These are phyloP conservation scores for Chaetomiaceae sp. DNA, from an alignment of 2,329 filamentous ascomycete genomes.

Conservation along the genomic window DNA sequence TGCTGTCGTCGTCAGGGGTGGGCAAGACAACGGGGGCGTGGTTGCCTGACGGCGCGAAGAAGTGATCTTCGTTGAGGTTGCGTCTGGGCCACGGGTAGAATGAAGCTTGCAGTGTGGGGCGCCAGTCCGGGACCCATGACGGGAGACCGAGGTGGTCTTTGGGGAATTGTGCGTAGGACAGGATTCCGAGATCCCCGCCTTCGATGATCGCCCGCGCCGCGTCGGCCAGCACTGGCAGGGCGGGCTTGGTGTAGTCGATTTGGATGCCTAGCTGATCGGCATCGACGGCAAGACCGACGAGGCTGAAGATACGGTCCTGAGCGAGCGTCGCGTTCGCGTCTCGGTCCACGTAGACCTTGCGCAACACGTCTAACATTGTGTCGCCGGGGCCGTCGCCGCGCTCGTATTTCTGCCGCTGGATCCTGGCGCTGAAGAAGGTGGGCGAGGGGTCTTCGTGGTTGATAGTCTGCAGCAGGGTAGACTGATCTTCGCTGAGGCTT, in stretches of 20 bases:
- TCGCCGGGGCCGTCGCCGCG: background rate
- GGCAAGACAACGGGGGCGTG: background rate
- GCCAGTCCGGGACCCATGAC: constrained; percentile 21
- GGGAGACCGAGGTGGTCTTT: constrained; percentile 2
- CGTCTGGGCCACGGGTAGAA: too few species aligned
- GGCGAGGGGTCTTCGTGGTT: constrained; percentile 1
- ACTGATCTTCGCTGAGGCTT: background rate
- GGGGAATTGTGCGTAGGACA: constrained; percentile 14
- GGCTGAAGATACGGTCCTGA: constrained; percentile 15
- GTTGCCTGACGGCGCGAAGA: constrained; percentile 15
- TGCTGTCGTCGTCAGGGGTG: too few species aligned
- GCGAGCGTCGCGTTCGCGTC: background rate
- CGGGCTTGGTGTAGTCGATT: constrained; percentile 9
- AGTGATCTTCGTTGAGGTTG: constrained; percentile 4
- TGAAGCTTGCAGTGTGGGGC: background rate
- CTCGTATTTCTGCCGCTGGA: background rate
- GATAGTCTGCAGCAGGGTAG: too few species aligned
- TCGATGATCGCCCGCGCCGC: constrained; percentile 16
- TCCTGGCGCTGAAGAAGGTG: constrained; percentile 7
- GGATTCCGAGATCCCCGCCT: background rate
- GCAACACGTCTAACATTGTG: constrained; percentile 5
- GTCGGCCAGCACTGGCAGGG: background rate
- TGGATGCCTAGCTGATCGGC: background rate
- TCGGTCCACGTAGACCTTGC: constrained; percentile 13
- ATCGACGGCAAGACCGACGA: constrained; percentile 17